A percentile compares a stretch with the other conserved stretches of the same genome.
phyloP scores from a whole-genome alignment of 2,329 filamentous ascomycete species.

The Berkeleyomyces rouxiae region DNA sequence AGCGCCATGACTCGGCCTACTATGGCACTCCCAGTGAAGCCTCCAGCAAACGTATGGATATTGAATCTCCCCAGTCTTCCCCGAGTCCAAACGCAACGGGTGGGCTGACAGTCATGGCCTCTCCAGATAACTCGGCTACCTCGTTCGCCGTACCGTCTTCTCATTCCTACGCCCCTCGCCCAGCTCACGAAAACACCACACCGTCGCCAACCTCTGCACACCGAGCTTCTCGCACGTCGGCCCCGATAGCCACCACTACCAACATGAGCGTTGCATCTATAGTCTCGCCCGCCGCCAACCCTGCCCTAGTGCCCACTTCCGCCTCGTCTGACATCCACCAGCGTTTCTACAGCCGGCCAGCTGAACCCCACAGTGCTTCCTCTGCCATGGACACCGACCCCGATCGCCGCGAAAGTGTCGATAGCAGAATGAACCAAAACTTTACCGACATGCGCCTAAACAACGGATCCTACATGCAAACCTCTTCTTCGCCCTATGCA shows the following conservation, averaged over 20 bases:
- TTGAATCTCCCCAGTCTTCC: constrained; percentile 14
- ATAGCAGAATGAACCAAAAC: constrained; percentile 58
- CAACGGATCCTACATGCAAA: constrained; percentile 22
- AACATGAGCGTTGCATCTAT: constrained; percentile 1
- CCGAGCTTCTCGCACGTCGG: constrained; percentile 19
- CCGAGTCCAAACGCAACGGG: constrained; percentile 11
- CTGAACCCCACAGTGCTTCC: background rate
- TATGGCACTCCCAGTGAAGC: constrained; percentile 13
- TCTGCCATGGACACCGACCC: constrained; percentile 21
- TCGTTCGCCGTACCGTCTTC: constrained; percentile 16
- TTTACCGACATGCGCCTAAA: constrained; percentile 55
- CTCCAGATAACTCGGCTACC: constrained; percentile 27
- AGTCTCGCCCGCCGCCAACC: constrained; percentile 37
- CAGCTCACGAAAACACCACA: constrained; percentile 12
- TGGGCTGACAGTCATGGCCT: constrained; percentile 13
- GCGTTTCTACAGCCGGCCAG: constrained; percentile 24
- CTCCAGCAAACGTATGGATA: constrained; percentile 14
- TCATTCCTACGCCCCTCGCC: background rate
- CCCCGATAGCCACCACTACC: background rate
- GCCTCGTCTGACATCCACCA: constrained; percentile 42
- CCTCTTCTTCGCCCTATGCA: constrained; percentile 45
- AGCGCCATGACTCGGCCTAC: constrained; percentile 13
- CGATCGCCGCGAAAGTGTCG: constrained; percentile 55
- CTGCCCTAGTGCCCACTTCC: constrained; percentile 33
- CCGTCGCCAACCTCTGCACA: constrained; percentile 36